Evolutionary conservation across 352 stramenopile species (phyloP), one percentile per base, ranked within the genome.

Genomic region (Phytophthora megakarya): DNA sequence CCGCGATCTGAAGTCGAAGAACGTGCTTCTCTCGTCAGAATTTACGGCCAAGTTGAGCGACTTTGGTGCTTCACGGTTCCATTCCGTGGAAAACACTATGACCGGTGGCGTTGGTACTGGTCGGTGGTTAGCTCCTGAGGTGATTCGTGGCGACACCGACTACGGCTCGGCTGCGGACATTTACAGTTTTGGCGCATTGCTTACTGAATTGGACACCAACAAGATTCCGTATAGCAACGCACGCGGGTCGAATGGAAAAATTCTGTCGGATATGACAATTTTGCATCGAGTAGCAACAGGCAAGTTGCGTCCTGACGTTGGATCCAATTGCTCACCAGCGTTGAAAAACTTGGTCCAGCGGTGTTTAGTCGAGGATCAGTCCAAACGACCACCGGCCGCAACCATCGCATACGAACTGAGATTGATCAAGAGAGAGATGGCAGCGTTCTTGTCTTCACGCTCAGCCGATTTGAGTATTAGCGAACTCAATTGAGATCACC

Each of bases 151-250:
- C 0, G 57, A 76, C 15, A 62, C 26, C 9, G 52, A 66, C 52
- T 73, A 76, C 18, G 61, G 61, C 5, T 26, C 65, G 3, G 33
- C 65, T 1, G 74, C 76, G 5, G 78, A 88, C 22, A 78, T 85
- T 21, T 86, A 81, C 62, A 80, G 76, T 9, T 81, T 86, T 13
- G 74, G 75, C 5, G 70, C 68, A 3, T 22, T 84, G 10, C 61
- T 88, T 2, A 72, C 69, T 5, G 78, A 85, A 39, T 51, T 88
- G 8, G 78, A 85, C 43, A 82, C 75, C 10, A 78, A 84, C 56
- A 63, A 65, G 38, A 72, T 79, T 18, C 73, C 76, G 5, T 88
- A 84, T 56, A 69, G 75, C 37, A 69, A 73, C 5, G 32, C 48
- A 10, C 52, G 53, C 9, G 56, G 50, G 1, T 35, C 55, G 1